Evolutionary conservation across 2,329 filamentous ascomycete species (phyloP).

Genomic region (Ophiostoma piceae): DNA sequence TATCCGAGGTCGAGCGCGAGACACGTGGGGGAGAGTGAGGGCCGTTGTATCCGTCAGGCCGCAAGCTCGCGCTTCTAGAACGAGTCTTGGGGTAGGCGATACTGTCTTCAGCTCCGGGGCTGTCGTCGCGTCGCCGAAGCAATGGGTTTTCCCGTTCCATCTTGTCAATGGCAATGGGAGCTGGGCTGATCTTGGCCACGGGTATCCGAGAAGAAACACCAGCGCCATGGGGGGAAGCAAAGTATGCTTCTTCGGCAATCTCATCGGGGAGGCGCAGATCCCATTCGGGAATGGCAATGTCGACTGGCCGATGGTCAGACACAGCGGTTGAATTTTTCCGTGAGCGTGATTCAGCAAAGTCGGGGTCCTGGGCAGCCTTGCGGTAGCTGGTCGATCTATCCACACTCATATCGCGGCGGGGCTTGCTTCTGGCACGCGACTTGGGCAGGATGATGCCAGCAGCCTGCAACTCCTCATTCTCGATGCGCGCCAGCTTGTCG

Average conservation of each 20-base stretch:
- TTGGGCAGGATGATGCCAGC: constrained; percentile 62
- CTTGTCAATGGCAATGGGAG: constrained; percentile 65
- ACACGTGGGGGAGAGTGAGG: neutral
- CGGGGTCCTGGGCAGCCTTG: constrained; percentile 34
- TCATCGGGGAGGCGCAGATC: constrained; percentile 75
- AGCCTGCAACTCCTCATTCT: constrained; percentile 73
- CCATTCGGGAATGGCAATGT: constrained; percentile 50
- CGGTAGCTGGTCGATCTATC: constrained; percentile 35
- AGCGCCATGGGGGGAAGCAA: constrained; percentile 46
- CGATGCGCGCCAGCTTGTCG: constrained; percentile 76
- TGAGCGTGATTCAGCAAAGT: constrained; percentile 33
- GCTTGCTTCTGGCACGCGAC: constrained; percentile 44
- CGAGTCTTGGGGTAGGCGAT: constrained; percentile 58
- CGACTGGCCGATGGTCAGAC: constrained; percentile 37
- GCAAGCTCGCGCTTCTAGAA: constrained; percentile 64
- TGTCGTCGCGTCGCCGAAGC: constrained; percentile 55
- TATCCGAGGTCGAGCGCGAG: constrained; percentile 42
- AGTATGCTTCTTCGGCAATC: constrained; percentile 59
- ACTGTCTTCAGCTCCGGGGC: constrained; percentile 49
- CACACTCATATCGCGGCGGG: constrained; percentile 26
- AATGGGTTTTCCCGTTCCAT: constrained; percentile 69
- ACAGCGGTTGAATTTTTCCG: constrained; percentile 45
- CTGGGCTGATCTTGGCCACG: constrained; percentile 71
- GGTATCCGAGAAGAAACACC: constrained; percentile 78
- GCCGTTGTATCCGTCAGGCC: constrained; percentile 2